Evolutionary conservation across 139 green algal genomes (phyloP).

Genomic region (Asterochloris erici): DNA sequence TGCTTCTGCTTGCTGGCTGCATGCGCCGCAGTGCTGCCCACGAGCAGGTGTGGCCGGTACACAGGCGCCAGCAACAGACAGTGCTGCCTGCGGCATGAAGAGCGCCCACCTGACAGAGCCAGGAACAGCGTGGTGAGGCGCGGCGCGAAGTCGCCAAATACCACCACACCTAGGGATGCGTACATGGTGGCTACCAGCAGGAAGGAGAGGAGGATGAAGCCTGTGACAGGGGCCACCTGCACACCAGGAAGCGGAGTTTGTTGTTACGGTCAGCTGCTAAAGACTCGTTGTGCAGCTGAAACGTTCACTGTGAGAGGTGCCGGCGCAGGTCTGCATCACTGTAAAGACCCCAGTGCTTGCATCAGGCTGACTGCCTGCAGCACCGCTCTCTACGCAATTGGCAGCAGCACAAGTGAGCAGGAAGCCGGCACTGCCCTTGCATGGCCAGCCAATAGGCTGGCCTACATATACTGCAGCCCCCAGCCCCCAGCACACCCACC

Average conservation of each 20-base stretch:
- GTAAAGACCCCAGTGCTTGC: background rate
- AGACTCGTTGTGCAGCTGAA: background rate
- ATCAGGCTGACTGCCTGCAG: background rate
- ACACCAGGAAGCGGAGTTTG: too few species aligned
- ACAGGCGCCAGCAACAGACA: background rate
- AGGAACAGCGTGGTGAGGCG: background rate
- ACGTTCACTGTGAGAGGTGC: background rate
- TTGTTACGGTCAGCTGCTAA: background rate
- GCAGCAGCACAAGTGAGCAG: background rate
- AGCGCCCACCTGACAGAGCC: background rate
- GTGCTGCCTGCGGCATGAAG: too few species aligned
- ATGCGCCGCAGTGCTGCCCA: background rate
- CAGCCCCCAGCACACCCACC: background rate
- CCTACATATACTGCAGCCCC: background rate
- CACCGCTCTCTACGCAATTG: background rate
- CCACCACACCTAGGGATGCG: background rate
- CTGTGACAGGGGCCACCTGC: slow-evolving; percentile 3
- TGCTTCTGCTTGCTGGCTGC: too few species aligned
- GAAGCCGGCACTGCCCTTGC: background rate
- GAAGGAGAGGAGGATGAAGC: background rate
- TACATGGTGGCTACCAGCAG: background rate
- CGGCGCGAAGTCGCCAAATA: slow-evolving; percentile 12
- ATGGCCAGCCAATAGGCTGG: background rate
- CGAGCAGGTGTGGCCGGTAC: background rate
- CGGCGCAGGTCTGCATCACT: background rate